A percentile compares a stretch with the other conserved stretches of the same genome.
Evolutionary conservation across 495 filamentous ascomycete genomes (phyloP).

Genomic region (Chaetomium fimeti): DNA sequence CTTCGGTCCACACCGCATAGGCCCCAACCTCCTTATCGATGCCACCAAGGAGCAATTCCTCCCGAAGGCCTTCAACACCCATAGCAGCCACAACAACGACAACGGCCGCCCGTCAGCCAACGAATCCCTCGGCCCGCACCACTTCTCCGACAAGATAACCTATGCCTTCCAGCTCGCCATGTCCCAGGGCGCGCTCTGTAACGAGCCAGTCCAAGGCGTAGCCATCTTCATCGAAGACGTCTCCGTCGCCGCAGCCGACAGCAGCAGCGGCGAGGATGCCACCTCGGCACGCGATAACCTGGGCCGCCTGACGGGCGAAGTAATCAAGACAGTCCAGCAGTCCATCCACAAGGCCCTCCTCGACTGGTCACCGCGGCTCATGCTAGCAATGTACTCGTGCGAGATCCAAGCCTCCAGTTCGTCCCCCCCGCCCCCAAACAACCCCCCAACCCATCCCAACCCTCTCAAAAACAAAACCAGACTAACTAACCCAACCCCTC

Average conservation of each 20-base stretch:
- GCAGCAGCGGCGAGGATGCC: slow-evolving; percentile 50
- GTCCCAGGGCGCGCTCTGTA: slow-evolving; percentile 82
- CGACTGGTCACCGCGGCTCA: slow-evolving; percentile 89
- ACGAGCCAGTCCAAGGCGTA: slow-evolving; percentile 90
- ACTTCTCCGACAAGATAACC: slow-evolving; percentile 84
- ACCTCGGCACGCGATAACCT: slow-evolving; percentile 62
- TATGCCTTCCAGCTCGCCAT: slow-evolving; percentile 96
- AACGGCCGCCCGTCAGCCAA: slow-evolving; percentile 37
- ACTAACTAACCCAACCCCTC: slow-evolving; percentile 9
- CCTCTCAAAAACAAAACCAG: slow-evolving; percentile 16
- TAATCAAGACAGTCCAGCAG: slow-evolving; percentile 81
- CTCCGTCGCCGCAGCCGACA: slow-evolving; percentile 44
- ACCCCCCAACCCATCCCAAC: not conserved
- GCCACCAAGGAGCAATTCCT: slow-evolving; percentile 69
- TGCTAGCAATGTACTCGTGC: slow-evolving; percentile 97
- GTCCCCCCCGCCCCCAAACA: slow-evolving; percentile 29
- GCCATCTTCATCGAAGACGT: slow-evolving; percentile 89
- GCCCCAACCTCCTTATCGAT: slow-evolving; percentile 90
- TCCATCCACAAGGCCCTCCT: slow-evolving; percentile 85
- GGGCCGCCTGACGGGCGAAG: slow-evolving; percentile 84
- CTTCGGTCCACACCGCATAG: slow-evolving; percentile 82
- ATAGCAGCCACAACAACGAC: slow-evolving; percentile 45
- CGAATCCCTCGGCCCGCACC: slow-evolving; percentile 62
- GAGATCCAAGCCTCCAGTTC: slow-evolving; percentile 94
- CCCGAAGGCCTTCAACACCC: slow-evolving; percentile 61